Conservation (phyloP, 139 green algal species). For the Ostreobium quekettii region DNA sequence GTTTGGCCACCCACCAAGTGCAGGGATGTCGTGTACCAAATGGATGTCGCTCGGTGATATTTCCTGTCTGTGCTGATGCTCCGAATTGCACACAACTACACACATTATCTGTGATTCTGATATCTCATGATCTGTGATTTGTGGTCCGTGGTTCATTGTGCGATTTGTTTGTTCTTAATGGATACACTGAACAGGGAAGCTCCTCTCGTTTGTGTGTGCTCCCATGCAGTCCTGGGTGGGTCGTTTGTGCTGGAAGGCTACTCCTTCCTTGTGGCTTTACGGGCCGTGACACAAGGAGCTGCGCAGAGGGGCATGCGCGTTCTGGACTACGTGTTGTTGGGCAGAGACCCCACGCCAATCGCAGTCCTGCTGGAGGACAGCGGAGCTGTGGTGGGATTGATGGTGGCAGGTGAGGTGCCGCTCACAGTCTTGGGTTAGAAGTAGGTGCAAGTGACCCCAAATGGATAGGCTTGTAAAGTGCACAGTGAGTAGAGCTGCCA, state of each 20-base stretch:
- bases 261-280: conserved; percentile 64
- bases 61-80: too few species aligned
- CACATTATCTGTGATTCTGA: too few species aligned
- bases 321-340: conserved; percentile 50
- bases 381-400: conserved; percentile 62
- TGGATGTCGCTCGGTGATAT: too few species aligned
- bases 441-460: too few species aligned
- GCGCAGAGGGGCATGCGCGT: conserved; percentile 30
- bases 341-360: conserved; percentile 75
- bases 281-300: conserved; percentile 41
- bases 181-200: too few species aligned
- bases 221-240: conserved; percentile 55
- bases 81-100: too few species aligned
- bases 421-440: too few species aligned
- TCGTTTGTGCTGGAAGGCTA: conserved; percentile 69
- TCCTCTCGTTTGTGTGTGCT: background rate
- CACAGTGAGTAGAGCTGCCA: too few species aligned
- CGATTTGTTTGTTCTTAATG: background rate
- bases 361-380: conserved; percentile 85
- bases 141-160: background rate
- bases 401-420: conserved; percentile 44
- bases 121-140: too few species aligned
- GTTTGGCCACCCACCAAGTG: too few species aligned
- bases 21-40: too few species aligned
- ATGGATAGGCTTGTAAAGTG: too few species aligned